These are phyloP conservation scores for Mollisia scopiformis DNA, from an alignment of 2,329 filamentous ascomycete genomes.

Conservation along the genomic window DNA sequence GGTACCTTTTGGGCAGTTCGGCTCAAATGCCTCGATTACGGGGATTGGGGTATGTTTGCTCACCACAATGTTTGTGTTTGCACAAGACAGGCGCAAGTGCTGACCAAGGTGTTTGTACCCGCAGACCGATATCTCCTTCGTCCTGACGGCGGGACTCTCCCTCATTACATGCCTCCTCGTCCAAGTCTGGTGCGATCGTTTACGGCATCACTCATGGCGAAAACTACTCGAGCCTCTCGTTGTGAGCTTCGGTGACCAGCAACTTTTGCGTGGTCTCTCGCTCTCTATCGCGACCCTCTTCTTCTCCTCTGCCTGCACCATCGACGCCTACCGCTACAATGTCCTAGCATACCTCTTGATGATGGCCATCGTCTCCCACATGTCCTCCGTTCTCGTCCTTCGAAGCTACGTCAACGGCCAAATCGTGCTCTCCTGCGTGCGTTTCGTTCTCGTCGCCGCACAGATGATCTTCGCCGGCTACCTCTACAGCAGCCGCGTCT, in stretches of 20 bases:
- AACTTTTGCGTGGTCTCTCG: slow-evolving; percentile 11
- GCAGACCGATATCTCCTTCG: slow-evolving; percentile 16
- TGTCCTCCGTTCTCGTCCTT: slow-evolving; percentile 8
- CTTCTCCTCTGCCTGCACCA: slow-evolving; percentile 8
- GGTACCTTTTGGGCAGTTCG: slow-evolving; percentile 3
- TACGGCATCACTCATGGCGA: slow-evolving; percentile 3
- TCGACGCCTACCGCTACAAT: slow-evolving; percentile 11
- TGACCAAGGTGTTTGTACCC: background rate
- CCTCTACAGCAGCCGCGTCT: slow-evolving; percentile 4
- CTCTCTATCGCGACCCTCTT: slow-evolving; percentile 9
- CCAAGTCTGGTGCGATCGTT: slow-evolving; percentile 10
- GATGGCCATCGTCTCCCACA: slow-evolving; percentile 14
- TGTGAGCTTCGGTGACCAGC: slow-evolving; percentile 15
- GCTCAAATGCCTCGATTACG: slow-evolving; percentile 6
- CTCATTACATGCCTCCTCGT: slow-evolving; percentile 6
- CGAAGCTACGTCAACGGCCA: slow-evolving; percentile 5
- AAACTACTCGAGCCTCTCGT: slow-evolving; percentile 14
- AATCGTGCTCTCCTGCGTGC: background rate
- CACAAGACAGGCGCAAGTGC: background rate
- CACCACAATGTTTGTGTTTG: background rate
- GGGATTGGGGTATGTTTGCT: slow-evolving; percentile 9
- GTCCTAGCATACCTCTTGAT: slow-evolving; percentile 14
- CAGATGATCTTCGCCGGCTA: slow-evolving; percentile 11
- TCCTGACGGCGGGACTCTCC: slow-evolving; percentile 12
- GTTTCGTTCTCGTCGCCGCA: slow-evolving; percentile 7